phyloP scores from a whole-genome alignment of 164 flowering plant genomes.

The Magnolia kwangsiensis region DNA sequence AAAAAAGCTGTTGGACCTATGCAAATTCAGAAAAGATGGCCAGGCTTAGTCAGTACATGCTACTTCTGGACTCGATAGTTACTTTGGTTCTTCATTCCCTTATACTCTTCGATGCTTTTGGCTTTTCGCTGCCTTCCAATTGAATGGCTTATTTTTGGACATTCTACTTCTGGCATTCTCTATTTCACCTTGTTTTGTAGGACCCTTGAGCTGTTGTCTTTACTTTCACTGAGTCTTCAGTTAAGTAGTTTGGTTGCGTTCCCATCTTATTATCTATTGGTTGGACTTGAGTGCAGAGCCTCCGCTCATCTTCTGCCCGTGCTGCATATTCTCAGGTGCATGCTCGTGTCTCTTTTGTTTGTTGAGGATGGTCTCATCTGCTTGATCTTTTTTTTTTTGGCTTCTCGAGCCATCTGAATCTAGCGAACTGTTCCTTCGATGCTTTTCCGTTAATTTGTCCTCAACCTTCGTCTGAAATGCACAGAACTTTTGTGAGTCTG shows the following conservation, averaged over 20 bases:
- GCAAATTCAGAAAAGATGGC: background rate
- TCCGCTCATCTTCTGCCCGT: constrained; percentile 16
- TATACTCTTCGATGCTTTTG: background rate
- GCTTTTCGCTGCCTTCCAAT: background rate
- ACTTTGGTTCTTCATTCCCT: background rate
- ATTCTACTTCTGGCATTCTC: background rate
- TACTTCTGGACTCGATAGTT: background rate
- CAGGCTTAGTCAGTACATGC: background rate
- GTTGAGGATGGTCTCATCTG: constrained; percentile 4
- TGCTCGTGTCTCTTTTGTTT: constrained; percentile 4
- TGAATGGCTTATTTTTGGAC: constrained; percentile 1
- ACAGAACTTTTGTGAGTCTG: background rate
- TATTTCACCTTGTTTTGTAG: background rate
- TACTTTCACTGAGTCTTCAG: constrained; percentile 4
- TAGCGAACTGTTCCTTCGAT: background rate
- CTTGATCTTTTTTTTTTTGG: background rate
- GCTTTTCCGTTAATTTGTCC: background rate
- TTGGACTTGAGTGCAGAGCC: constrained; percentile 21
- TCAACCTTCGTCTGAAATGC: background rate
- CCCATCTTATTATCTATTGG: constrained; percentile 15
- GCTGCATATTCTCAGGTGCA: constrained; percentile 16
- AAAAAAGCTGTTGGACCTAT: background rate
- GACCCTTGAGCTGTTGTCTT: constrained; percentile 5
- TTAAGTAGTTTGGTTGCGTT: constrained; percentile 1
- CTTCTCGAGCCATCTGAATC: constrained; percentile 6